phyloP scores from a whole-genome alignment of 345 rosid genomes.

The Salix purpurea region DNA sequence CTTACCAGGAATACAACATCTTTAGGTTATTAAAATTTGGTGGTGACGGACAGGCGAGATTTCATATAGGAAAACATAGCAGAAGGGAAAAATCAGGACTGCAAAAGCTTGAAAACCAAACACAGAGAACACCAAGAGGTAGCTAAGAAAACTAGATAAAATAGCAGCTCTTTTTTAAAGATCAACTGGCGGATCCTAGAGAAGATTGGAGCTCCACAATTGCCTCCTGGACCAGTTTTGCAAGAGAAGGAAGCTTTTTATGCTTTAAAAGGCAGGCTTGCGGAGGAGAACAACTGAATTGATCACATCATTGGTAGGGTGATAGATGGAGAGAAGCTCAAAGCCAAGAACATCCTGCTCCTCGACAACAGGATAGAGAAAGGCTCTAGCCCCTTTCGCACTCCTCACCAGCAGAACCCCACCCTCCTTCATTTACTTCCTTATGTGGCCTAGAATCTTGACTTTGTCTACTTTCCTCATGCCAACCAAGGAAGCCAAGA shows the following conservation, averaged over 20 bases:
- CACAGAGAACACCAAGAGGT: not conserved
- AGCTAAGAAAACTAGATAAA: too few species aligned
- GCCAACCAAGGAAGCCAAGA: conserved; percentile 46
- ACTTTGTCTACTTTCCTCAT: conserved; percentile 30
- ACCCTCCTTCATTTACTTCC: conserved; percentile 31
- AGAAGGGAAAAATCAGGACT: not conserved
- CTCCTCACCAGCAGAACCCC: conserved; percentile 35
- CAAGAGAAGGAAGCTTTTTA: not conserved
- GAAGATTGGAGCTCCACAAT: not conserved
- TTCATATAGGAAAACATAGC: not conserved
- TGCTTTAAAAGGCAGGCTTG: conserved; percentile 7
- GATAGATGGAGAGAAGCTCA: conserved; percentile 33
- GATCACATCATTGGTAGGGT: conserved; percentile 35
- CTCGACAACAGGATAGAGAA: conserved; percentile 34
- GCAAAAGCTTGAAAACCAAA: too few species aligned
- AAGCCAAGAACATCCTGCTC: conserved; percentile 27
- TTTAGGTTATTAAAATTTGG: too few species aligned
- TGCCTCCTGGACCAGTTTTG: not conserved
- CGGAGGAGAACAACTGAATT: conserved; percentile 36
- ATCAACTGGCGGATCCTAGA: not conserved
- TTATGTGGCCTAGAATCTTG: conserved; percentile 26
- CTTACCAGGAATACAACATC: not conserved
- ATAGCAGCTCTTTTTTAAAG: too few species aligned
- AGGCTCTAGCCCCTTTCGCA: conserved; percentile 40
- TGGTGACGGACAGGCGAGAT: not conserved